Conservation (phyloP, 805 yeast genomes). For the Tetrapisispora pingtungensis region DNA sequence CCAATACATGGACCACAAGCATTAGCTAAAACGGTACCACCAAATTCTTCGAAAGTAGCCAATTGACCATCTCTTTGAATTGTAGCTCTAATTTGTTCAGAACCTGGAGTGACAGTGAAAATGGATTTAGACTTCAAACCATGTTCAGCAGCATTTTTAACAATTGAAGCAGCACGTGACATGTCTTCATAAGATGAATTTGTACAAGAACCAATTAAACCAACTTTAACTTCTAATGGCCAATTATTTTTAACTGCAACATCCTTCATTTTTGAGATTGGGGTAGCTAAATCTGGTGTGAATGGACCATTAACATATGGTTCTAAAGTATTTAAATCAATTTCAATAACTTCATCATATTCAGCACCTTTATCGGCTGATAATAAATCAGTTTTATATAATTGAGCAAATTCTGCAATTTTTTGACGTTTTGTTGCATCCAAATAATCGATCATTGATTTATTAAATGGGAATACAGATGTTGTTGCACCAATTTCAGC, state of each 20-base stretch:
- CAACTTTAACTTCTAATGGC: conserved; percentile 90
- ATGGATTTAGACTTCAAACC: conserved; percentile 89
- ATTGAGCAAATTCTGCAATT: conserved; percentile 71
- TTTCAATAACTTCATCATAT: conserved; percentile 88
- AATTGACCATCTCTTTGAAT: conserved; percentile 94
- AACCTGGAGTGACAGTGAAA: conserved; percentile 94
- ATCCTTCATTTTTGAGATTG: conserved; percentile 76
- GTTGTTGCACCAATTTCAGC: conserved; percentile 99
- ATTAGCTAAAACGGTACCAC: conserved; percentile 90
- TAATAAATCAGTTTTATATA: conserved; percentile 58
- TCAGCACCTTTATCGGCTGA: conserved; percentile 87
- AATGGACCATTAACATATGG: conserved; percentile 97
- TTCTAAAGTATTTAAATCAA: conserved; percentile 80
- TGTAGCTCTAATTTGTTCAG: conserved; percentile 97
- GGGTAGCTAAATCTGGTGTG: conserved; percentile 96
- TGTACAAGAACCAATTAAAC: conserved; percentile 97
- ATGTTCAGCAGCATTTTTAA: conserved; percentile 79
- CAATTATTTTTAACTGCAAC: conserved; percentile 78
- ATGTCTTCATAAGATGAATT: conserved; percentile 97
- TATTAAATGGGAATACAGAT: conserved; percentile 93
- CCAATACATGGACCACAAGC: conserved; percentile 99
- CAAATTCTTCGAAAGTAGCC: conserved; percentile 77
- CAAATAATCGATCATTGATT: conserved; percentile 78
- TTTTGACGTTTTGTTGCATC: conserved; percentile 77
- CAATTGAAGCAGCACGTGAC: conserved; percentile 92